A percentile compares a stretch with the other conserved stretches of the same genome.
Evolutionary conservation across 192 early-diverging fungal genomes (phyloP).

Genomic region (Geranomyces michiganensis): DNA sequence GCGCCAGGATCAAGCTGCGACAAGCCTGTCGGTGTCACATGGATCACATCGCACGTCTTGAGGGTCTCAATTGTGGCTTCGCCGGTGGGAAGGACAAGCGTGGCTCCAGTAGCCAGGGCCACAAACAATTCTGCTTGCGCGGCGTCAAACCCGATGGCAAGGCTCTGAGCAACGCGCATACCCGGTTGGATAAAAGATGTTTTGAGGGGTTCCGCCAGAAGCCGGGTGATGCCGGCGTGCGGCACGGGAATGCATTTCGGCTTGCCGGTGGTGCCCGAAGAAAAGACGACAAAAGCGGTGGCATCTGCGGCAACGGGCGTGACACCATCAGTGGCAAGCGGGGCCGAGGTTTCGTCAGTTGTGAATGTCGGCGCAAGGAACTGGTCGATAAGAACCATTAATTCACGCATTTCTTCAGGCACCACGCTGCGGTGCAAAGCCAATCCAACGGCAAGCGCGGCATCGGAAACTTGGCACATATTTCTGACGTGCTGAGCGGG

Average conservation of each 20-base stretch:
- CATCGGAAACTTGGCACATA: too few species aligned
- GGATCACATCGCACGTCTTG: conserved; percentile 11
- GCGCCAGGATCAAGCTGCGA: conserved; percentile 23
- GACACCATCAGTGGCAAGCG: too few species aligned
- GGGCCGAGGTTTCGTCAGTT: too few species aligned
- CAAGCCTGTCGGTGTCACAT: conserved; percentile 37
- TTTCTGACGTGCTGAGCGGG: too few species aligned
- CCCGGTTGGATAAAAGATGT: too few species aligned
- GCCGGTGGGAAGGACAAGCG: not conserved
- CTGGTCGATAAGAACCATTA: too few species aligned
- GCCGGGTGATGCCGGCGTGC: not conserved
- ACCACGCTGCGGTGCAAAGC: too few species aligned
- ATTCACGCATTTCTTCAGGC: too few species aligned
- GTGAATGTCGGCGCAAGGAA: too few species aligned
- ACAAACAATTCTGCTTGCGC: not conserved
- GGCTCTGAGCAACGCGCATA: not conserved
- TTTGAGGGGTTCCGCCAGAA: too few species aligned
- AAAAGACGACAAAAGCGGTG: conserved; percentile 46
- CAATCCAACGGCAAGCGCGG: too few species aligned
- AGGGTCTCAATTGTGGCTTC: conserved; percentile 7
- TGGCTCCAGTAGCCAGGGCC: conserved; percentile 3
- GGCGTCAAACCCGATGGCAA: conserved; percentile 13
- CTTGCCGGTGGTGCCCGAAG: conserved; percentile 46
- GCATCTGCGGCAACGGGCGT: too few species aligned
- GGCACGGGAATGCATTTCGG: conserved; percentile 36